A percentile compares a stretch with the other conserved stretches of the same genome.
phyloP scores from a whole-genome alignment of 345 rosid species.

The Ricinus communis region DNA sequence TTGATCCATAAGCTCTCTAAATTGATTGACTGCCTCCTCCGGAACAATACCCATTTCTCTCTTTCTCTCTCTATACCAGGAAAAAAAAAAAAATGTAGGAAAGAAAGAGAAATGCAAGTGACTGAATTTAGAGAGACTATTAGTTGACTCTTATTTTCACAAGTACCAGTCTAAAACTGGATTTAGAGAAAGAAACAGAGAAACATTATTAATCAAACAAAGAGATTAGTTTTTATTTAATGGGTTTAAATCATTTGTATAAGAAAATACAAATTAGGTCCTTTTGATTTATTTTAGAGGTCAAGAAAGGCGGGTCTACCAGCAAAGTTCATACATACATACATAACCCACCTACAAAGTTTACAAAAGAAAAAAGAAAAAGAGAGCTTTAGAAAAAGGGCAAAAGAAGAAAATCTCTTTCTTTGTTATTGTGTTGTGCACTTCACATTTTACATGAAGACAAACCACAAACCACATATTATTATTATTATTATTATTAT shows the following conservation, averaged over 20 bases:
- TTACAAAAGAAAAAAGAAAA: not conserved
- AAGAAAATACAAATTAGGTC: not conserved
- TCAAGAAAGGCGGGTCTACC: constrained; percentile 28
- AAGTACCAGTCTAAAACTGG: not conserved
- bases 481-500: no score
- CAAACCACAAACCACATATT: not conserved
- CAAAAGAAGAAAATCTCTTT: no score
- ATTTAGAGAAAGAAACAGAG: constrained; percentile 3
- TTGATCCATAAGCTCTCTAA: constrained; percentile 52
- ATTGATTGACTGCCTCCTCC: constrained; percentile 52
- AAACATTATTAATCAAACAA: not conserved
- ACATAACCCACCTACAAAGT: constrained; percentile 14
- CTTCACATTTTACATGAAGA: not conserved
- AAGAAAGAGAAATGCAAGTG: constrained; percentile 7
- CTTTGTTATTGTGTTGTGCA: not conserved
- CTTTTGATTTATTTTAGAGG: not conserved
- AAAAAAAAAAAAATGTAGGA: no score
- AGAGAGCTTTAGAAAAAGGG: constrained; percentile 8
- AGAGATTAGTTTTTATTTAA: not conserved
- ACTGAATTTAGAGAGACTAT: not conserved
- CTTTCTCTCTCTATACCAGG: not conserved
- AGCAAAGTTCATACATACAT: constrained; percentile 13
- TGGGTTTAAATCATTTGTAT: not conserved
- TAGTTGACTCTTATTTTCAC: not conserved
- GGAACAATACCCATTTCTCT: constrained; percentile 43